Percentiles rank a stretch among this genome's conserved stretches.
phyloP scores from a whole-genome alignment of 768 basidiomycete genomes.

The Collybia sp. region DNA sequence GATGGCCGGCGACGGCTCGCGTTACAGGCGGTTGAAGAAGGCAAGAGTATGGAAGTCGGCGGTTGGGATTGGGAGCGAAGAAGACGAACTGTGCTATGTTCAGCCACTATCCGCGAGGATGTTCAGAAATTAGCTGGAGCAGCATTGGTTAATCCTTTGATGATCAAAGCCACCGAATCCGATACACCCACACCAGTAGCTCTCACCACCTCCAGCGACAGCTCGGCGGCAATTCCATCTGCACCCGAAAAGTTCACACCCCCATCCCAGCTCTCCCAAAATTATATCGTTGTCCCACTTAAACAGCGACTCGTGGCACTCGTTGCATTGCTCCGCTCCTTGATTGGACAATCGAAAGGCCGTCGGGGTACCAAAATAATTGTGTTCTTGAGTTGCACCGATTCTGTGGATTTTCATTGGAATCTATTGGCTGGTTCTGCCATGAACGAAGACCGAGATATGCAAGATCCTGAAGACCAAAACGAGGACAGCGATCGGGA shows the following conservation, averaged over 20 bases:
- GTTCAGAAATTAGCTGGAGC: constrained; percentile 91
- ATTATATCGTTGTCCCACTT: constrained; percentile 84
- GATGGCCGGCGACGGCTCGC: constrained; percentile 82
- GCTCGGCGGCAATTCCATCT: constrained; percentile 11
- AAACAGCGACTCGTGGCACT: constrained; percentile 94
- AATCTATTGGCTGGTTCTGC: constrained; percentile 65
- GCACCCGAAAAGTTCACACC: constrained; percentile 74
- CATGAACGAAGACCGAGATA: constrained; percentile 47
- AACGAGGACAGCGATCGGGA: constrained; percentile 21
- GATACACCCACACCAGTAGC: constrained; percentile 26
- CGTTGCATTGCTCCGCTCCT: constrained; percentile 76
- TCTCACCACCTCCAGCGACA: constrained; percentile 9
- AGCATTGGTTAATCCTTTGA: constrained; percentile 70
- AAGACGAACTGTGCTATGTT: constrained; percentile 88
- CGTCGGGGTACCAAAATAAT: constrained; percentile 70
- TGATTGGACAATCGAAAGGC: constrained; percentile 59
- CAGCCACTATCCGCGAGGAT: constrained; percentile 93
- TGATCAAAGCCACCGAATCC: constrained; percentile 71
- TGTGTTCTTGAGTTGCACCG: constrained; percentile 95
- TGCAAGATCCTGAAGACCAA: constrained; percentile 15
- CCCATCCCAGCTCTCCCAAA: constrained; percentile 89
- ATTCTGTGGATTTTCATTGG: constrained; percentile 98
- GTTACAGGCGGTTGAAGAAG: constrained; percentile 59
- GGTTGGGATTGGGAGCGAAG: constrained; percentile 80
- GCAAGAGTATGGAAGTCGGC: constrained; percentile 67